A percentile compares a stretch with the other conserved stretches of the same genome.
phyloP scores from a whole-genome alignment of 257 asterid species.

The Solanum acaule region DNA sequence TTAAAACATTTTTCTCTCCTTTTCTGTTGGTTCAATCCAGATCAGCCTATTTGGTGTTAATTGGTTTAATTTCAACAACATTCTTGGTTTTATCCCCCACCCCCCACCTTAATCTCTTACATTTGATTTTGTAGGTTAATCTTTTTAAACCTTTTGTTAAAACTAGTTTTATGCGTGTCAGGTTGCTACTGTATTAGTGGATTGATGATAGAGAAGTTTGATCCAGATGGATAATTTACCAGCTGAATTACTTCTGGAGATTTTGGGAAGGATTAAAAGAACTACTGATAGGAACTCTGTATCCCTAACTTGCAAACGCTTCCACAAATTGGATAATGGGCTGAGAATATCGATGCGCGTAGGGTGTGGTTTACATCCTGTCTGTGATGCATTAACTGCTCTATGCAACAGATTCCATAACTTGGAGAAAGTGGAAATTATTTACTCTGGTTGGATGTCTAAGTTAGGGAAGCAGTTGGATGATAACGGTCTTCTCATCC shows the following conservation, averaged over 20 bases:
- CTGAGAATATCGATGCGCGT: constrained; percentile 52
- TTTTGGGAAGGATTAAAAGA: constrained; percentile 37
- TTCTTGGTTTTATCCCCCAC: too few species aligned
- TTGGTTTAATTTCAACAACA: too few species aligned
- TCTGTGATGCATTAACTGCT: constrained; percentile 41
- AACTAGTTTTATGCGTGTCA: not conserved
- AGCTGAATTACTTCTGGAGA: constrained; percentile 60
- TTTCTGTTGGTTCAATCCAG: too few species aligned
- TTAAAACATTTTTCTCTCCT: too few species aligned
- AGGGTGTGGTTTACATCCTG: constrained; percentile 76
- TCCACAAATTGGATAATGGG: constrained; percentile 45
- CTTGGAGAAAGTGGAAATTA: constrained; percentile 59
- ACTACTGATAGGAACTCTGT: constrained; percentile 48
- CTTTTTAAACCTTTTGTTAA: not conserved
- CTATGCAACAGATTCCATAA: constrained; percentile 54
- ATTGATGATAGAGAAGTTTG: not conserved
- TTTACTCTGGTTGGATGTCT: constrained; percentile 89
- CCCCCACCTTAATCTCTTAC: not conserved
- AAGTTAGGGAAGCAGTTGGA: constrained; percentile 70
- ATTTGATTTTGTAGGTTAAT: not conserved
- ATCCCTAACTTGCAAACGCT: constrained; percentile 63
- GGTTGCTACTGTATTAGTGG: not conserved
- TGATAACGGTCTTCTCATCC: constrained; percentile 49
- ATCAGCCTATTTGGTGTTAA: too few species aligned
- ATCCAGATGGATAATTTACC: constrained; percentile 67